Conservation (phyloP, 441 rosid species). For the Pelargonium cotyledonis region DNA sequence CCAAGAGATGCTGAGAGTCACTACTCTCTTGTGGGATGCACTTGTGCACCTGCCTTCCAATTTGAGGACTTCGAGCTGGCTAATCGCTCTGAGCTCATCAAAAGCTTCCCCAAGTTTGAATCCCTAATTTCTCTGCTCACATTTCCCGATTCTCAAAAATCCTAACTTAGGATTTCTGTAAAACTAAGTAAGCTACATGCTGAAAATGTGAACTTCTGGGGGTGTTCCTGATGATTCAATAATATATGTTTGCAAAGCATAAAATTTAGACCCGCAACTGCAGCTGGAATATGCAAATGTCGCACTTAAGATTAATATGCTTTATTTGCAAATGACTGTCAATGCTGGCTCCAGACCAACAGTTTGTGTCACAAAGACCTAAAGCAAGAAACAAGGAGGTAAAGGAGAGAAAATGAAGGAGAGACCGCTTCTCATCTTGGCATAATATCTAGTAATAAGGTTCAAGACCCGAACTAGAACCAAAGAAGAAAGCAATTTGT, state of each 20-base stretch:
- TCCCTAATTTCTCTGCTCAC: background rate
- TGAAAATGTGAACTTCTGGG: background rate
- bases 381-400: conserved; percentile 5
- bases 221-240: too few relatives aligned
- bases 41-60: conserved; percentile 92
- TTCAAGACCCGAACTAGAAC: conserved; percentile 17
- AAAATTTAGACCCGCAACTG: too few relatives aligned
- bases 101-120: background rate
- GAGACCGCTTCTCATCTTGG: conserved; percentile 5
- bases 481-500: conserved; percentile 13
- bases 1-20: conserved; percentile 55
- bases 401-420: conserved; percentile 6
- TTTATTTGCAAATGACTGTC: background rate
- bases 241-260: too few relatives aligned
- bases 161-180: background rate
- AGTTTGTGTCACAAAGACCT: conserved; percentile 11
- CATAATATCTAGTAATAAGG: background rate
- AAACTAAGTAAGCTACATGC: background rate
- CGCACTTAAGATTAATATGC: too few relatives aligned
- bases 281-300: too few relatives aligned
- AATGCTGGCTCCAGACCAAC: conserved; percentile 19
- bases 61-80: conserved; percentile 28
- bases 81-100: conserved; percentile 3
- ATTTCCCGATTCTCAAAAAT: background rate
- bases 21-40: conserved; percentile 80